Evolutionary conservation across 1,139 yeast genomes (phyloP).

Genomic region (Geotrichum phurueaensis): DNA sequence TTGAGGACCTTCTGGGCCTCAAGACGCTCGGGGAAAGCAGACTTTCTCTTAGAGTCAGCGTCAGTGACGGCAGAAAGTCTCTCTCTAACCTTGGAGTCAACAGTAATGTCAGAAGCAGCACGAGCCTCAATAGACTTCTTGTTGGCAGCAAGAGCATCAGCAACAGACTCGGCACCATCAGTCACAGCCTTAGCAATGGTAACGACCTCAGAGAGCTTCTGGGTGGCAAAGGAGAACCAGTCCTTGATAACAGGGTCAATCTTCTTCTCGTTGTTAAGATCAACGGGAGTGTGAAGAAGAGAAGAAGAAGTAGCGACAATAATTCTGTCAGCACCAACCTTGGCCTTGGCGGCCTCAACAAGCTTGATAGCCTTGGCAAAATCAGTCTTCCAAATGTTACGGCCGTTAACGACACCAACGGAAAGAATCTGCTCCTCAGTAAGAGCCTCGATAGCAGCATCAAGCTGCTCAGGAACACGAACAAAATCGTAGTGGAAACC

Average conservation of each 20-base stretch:
- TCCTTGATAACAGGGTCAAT: conserved; percentile 86
- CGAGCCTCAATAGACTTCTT: conserved; percentile 60
- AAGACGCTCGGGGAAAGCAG: conserved; percentile 77
- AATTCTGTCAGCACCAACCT: conserved; percentile 84
- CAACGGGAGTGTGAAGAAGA: conserved; percentile 96
- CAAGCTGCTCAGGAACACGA: conserved; percentile 95
- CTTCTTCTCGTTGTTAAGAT: conserved; percentile 84
- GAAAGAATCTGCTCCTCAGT: conserved; percentile 70
- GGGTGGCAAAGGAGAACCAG: conserved; percentile 93
- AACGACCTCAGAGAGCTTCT: conserved; percentile 89
- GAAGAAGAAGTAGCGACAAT: conserved; percentile 94
- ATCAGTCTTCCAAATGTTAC: conserved; percentile 99
- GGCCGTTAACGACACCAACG: conserved; percentile 96
- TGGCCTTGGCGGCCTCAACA: conserved; percentile 74
- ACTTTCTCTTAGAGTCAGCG: conserved; percentile 63
- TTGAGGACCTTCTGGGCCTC: conserved; percentile 86
- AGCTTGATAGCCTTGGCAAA: conserved; percentile 76
- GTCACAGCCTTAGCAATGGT: conserved; percentile 82
- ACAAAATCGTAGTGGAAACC: conserved; percentile 96
- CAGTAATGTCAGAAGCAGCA: conserved; percentile 80
- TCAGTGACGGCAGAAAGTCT: conserved; percentile 58
- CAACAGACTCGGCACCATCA: conserved; percentile 46
- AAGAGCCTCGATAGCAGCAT: conserved; percentile 65
- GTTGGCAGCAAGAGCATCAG: conserved; percentile 66
- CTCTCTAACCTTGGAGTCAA: conserved; percentile 41